A percentile compares a stretch with the other conserved stretches of the same genome.
phyloP scores from a whole-genome alignment of 345 rosid species.

The Syzygium aqueum region DNA sequence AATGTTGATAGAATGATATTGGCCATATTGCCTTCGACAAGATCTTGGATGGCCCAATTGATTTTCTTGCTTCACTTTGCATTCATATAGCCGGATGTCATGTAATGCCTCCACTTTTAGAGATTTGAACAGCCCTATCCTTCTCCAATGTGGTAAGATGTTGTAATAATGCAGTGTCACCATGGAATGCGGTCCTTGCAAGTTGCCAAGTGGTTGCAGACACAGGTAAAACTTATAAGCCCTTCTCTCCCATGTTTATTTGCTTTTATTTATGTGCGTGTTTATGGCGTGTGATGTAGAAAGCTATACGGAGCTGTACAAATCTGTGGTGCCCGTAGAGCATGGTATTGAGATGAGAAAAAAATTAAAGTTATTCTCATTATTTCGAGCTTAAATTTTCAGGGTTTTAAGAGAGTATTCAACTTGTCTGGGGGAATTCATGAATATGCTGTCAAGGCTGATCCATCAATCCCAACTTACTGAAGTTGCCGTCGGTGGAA shows the following conservation, averaged over 20 bases:
- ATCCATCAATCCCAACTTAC: slow-evolving; percentile 76
- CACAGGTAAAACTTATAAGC: slow-evolving; percentile 37
- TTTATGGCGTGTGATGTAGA: not conserved
- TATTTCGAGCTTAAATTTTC: not conserved
- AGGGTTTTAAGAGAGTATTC: slow-evolving; percentile 76
- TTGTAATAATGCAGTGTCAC: slow-evolving; percentile 55
- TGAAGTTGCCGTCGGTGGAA: slow-evolving; percentile 10
- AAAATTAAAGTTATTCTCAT: not conserved
- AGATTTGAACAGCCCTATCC: not conserved
- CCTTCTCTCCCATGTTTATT: not conserved
- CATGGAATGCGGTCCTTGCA: slow-evolving; percentile 80
- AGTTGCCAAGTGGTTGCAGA: slow-evolving; percentile 80
- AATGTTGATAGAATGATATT: not conserved
- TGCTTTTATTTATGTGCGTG: not conserved
- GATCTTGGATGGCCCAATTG: not conserved
- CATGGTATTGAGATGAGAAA: not conserved
- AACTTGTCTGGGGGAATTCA: slow-evolving; percentile 82
- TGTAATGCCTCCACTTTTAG: not conserved
- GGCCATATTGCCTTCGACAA: not conserved
- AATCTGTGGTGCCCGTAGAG: not conserved
- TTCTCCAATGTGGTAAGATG: not conserved
- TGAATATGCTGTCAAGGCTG: slow-evolving; percentile 61
- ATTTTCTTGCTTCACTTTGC: not conserved
- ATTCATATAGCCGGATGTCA: not conserved
- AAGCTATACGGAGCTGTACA: not conserved